Percentiles rank a stretch among this genome's conserved stretches.
These are phyloP conservation scores for Viridothelium virens DNA, from an alignment of 495 filamentous ascomycete species.

Conservation along the genomic window DNA sequence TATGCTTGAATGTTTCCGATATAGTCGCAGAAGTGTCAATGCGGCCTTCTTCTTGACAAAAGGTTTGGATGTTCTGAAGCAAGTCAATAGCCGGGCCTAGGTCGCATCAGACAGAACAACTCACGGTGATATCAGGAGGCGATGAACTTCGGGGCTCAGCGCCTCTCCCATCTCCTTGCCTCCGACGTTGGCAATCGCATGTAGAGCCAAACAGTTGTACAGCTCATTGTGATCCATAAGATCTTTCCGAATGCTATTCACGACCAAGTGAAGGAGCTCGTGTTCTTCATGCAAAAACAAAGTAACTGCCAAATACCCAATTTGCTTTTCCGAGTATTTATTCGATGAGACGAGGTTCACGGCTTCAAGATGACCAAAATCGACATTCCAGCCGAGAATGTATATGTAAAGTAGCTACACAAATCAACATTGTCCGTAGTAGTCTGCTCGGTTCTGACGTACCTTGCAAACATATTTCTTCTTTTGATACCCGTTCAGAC, in stretches of 20 bases:
- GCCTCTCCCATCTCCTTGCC: conserved; percentile 96
- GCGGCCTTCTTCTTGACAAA: conserved; percentile 99
- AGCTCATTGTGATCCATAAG: conserved; percentile 89
- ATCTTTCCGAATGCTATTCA: conserved; percentile 98
- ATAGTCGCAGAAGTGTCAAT: conserved; percentile 87
- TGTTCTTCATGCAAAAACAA: conserved; percentile 96
- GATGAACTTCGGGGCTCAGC: conserved; percentile 84
- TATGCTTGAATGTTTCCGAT: conserved; percentile 86
- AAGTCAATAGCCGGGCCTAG: neutral
- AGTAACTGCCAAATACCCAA: conserved; percentile 95
- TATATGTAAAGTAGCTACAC: conserved; percentile 91
- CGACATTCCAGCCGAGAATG: conserved; percentile 98
- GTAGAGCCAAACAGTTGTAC: conserved; percentile 94
- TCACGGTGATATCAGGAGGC: conserved; percentile 90
- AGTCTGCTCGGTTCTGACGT: conserved; percentile 15
- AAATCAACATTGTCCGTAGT: neutral
- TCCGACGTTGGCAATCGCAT: conserved; percentile 97
- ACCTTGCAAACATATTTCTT: conserved; percentile 99
- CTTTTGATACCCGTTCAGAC: conserved; percentile 88
- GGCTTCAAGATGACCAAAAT: conserved; percentile 96
- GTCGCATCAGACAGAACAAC: conserved; percentile 30
- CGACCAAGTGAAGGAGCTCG: conserved; percentile 88
- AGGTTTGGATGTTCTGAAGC: conserved; percentile 74
- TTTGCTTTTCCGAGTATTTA: conserved; percentile 99
- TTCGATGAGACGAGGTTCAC: conserved; percentile 93